Evolutionary conservation across 2,329 filamentous ascomycete genomes (phyloP), one percentile per base, ranked within the genome.

Genomic region (Pseudogymnoascus verrucosus): DNA sequence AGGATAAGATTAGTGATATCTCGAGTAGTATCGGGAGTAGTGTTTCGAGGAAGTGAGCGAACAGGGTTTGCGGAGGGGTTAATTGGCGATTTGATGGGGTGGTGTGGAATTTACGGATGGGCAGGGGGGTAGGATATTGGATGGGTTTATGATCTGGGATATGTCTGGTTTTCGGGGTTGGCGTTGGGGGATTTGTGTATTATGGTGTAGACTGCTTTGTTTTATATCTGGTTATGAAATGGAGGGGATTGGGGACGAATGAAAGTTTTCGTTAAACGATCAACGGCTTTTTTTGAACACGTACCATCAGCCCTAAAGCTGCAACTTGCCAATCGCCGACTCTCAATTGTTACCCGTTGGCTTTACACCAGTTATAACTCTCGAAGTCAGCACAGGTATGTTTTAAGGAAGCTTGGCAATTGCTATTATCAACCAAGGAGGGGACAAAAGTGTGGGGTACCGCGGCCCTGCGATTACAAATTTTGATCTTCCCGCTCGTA

Each of bases 1-100:
- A 65, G 61, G 69, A 72, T 64, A 67, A 68, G 14, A 62, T 72
- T 31, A 54, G 47, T 54, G 47, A 54, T 54, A 31, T 54, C 4
- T 19, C 47, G 26, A 70, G 68, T 62, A 73, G 70, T 67, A 65
- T 73, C 40, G 71, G 71, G 37, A 67, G 70, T 60, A 72, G 69
- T 63, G 67, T 71, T 54, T 54, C 47, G 47, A 54, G 12, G 61
- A 54, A 31, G 36, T 44, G 39, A 39, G n/a, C 4, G 19, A 3
- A 8, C 4, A 19, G 11, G 37, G 19, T 12, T 54, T 28, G 11
- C 8, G 26, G 16, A 26, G 26, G 44, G 47, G 47, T 34, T 54
- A 54, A 54, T 54, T 34, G 47, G 26, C 47, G 47, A 54, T 54
- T 39, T 54, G 47, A 54, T 16, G 47, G 47, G 26, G 47, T 7